Percentiles rank a stretch among this genome's conserved stretches.
Conservation (phyloP, 2,329 filamentous ascomycete species). For the Stagonosporopsis rhizophila region DNA sequence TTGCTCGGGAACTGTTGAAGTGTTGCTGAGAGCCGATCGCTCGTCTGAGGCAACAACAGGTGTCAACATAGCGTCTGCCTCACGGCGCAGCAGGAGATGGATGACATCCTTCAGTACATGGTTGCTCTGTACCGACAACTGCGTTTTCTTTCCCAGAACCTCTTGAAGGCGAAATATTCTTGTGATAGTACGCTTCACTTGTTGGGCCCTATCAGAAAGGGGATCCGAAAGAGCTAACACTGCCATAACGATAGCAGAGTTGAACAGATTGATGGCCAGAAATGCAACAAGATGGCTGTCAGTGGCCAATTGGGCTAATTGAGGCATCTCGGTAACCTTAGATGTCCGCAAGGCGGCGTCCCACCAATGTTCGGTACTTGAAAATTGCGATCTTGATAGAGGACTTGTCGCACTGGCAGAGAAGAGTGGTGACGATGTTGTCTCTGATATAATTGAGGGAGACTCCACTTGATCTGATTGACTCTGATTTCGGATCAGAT, state of each 20-base stretch:
- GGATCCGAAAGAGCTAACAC: slow-evolving; percentile 53
- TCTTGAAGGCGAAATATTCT: slow-evolving; percentile 53
- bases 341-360: slow-evolving; percentile 52
- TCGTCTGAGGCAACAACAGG: background rate
- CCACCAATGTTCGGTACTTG: slow-evolving; percentile 45
- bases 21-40: background rate
- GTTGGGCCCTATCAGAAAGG: slow-evolving; percentile 53
- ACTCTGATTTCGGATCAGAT: slow-evolving; percentile 27
- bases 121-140: slow-evolving; percentile 24
- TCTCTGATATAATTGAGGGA: slow-evolving; percentile 6
- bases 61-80: slow-evolving; percentile 23
- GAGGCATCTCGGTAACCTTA: slow-evolving; percentile 43
- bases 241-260: slow-evolving; percentile 54
- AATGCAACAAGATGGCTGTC: slow-evolving; percentile 56
- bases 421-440: slow-evolving; percentile 11
- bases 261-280: slow-evolving; percentile 56
- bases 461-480: slow-evolving; percentile 18
- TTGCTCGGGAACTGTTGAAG: background rate
- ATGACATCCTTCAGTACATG: slow-evolving; percentile 24
- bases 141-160: slow-evolving; percentile 27
- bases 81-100: slow-evolving; percentile 22
- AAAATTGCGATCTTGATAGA: slow-evolving; percentile 19
- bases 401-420: slow-evolving; percentile 7
- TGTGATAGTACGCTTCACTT: slow-evolving; percentile 53
- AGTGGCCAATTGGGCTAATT: slow-evolving; percentile 48